Conservation (phyloP, 345 rosid genomes). For the Linum usitatissimum region DNA sequence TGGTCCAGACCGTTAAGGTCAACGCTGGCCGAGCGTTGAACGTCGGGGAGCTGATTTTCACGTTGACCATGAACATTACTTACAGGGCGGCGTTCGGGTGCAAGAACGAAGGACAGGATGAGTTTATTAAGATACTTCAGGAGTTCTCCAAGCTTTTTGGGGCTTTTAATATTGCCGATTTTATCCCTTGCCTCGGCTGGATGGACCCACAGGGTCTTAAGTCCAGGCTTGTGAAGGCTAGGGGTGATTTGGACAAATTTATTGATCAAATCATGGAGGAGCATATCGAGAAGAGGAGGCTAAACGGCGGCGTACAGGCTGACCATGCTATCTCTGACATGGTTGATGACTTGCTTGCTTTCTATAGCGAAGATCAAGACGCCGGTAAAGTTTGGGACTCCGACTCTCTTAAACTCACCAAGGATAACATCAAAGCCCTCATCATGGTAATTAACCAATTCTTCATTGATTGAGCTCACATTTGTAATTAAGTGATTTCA, state of each 20-base stretch:
- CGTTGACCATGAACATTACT: constrained; percentile 60
- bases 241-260: constrained; percentile 52
- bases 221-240: constrained; percentile 48
- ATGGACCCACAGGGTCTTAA: constrained; percentile 63
- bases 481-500: neutral
- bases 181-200: constrained; percentile 59
- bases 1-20: constrained; percentile 29
- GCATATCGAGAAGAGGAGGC: constrained; percentile 43
- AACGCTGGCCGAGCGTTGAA: constrained; percentile 46
- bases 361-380: constrained; percentile 42
- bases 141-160: constrained; percentile 94
- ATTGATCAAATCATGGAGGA: constrained; percentile 71
- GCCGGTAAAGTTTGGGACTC: constrained; percentile 21
- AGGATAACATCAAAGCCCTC: constrained; percentile 78
- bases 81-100: constrained; percentile 81
- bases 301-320: neutral
- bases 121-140: constrained; percentile 67
- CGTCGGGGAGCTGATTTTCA: constrained; percentile 64
- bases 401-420: constrained; percentile 50
- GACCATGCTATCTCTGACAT: constrained; percentile 47
- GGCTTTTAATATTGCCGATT: constrained; percentile 81
- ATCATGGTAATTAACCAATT: constrained; percentile 41
- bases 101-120: constrained; percentile 52
- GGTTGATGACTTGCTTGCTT: constrained; percentile 85
- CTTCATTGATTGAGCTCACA: neutral